phyloP scores from a whole-genome alignment of 2,329 filamentous ascomycete genomes.

The Parasarocladium wereldwijsianum region DNA sequence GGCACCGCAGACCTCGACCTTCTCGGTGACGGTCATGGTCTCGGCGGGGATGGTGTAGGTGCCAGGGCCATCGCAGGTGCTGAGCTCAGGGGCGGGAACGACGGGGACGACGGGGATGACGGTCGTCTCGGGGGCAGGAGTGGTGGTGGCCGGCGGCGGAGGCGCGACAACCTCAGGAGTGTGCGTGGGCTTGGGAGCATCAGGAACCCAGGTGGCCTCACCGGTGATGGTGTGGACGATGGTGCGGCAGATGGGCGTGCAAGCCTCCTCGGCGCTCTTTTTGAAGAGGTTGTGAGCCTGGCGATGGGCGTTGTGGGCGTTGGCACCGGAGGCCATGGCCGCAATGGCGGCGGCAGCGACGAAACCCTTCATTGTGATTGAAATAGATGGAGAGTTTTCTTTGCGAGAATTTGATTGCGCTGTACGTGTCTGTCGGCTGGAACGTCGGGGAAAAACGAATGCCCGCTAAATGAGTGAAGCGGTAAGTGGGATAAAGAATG shows the following conservation, averaged over 20 bases:
- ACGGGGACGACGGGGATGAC: conserved; percentile 20
- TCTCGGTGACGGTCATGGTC: conserved; percentile 51
- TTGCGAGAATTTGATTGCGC: conserved; percentile 8
- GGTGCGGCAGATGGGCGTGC: conserved; percentile 53
- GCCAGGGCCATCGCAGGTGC: conserved; percentile 49
- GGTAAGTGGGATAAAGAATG: conserved; percentile 36
- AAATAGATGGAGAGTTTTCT: conserved; percentile 15
- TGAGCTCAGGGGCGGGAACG: conserved; percentile 36
- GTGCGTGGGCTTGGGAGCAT: conserved; percentile 4
- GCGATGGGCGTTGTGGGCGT: conserved; percentile 43
- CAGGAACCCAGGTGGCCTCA: conserved; percentile 30
- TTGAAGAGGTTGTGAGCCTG: conserved; percentile 48
- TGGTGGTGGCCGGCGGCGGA: conserved; percentile 13
- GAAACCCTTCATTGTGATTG: conserved; percentile 58
- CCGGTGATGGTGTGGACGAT: conserved; percentile 59
- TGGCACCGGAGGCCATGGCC: conserved; percentile 41
- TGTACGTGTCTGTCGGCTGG: conserved; percentile 6
- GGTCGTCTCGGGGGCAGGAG: conserved; percentile 10
- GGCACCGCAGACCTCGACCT: conserved; percentile 51
- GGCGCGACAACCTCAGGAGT: conserved; percentile 11
- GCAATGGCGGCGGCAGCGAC: conserved; percentile 51
- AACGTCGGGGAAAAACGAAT: conserved; percentile 37
- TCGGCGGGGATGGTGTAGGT: conserved; percentile 63
- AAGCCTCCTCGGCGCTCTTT: conserved; percentile 31
- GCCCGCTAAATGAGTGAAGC: conserved; percentile 86